Evolutionary conservation across 2,329 filamentous ascomycete genomes (phyloP).

Genomic region (Camillea tinctor): DNA sequence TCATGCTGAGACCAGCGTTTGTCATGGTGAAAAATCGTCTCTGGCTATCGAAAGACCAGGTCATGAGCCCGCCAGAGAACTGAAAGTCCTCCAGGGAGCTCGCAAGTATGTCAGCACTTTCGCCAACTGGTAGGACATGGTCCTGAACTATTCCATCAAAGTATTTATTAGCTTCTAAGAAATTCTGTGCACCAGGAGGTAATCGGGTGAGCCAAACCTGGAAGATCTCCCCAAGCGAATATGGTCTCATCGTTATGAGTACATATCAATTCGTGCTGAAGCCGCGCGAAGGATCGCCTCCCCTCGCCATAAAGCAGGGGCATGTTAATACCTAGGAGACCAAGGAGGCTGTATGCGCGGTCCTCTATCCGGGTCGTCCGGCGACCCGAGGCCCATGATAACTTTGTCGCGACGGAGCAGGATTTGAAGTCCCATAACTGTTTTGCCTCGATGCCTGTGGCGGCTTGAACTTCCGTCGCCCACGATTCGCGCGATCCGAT

Average conservation of each 20-base stretch:
- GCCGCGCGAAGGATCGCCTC: conserved; percentile 15
- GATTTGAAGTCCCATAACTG: not conserved
- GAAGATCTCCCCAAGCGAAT: conserved; percentile 4
- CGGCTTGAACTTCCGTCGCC: not conserved
- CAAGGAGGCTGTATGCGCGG: conserved; percentile 10
- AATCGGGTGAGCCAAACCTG: not conserved
- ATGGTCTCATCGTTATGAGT: conserved; percentile 8
- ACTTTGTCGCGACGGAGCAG: not conserved
- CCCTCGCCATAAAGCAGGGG: conserved; percentile 11
- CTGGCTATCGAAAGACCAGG: not conserved
- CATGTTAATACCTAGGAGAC: conserved; percentile 6
- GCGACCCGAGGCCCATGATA: conserved; percentile 6
- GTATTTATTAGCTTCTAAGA: not conserved
- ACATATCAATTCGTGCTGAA: conserved; percentile 25
- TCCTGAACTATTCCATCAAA: not conserved
- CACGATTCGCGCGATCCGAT: not conserved
- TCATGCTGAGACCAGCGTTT: not conserved
- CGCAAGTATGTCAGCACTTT: not conserved
- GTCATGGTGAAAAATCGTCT: not conserved
- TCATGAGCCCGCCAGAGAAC: not conserved
- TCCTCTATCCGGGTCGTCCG: conserved; percentile 8
- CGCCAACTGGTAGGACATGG: not conserved
- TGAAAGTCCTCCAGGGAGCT: not conserved
- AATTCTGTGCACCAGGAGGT: not conserved
- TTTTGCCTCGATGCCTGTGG: not conserved